Evolutionary conservation across 106 monocot genomes (phyloP), one percentile per base, ranked within the genome.

Genomic region (Acorus gramineus): DNA sequence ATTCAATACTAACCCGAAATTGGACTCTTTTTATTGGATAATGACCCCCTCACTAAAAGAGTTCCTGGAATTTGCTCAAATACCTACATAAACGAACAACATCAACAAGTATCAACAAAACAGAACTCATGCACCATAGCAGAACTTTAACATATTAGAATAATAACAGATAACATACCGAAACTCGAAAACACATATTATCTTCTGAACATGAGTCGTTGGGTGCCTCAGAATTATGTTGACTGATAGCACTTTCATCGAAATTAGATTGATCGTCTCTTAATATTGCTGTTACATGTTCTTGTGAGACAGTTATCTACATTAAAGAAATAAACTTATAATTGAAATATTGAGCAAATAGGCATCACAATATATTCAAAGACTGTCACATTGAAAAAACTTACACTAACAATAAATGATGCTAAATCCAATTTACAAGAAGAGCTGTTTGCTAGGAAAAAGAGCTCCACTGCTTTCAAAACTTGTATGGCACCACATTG

Each of bases 11-110:
- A 57, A 86, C 92, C 92, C 81, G 82, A 66, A 64, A 77, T 11
- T 73, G 73, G 73, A 78, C 53, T 62, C 52, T 70, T 80, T 70
- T 85, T 90, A 11, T 66, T 46, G 46, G 70, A 57, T 13, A 78
- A 52, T 47, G 80, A 80, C 54, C 80, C 85, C 77, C 55, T 93
- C 4, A 93, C 64, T 54, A 93, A 48, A 56, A 93, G 14, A 50
- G 93, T 89, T n/a, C 89, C 93, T 10, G 93, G 93, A 75, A 81
- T 84, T 79, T 93, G 93, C 51, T 93, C 89, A 81, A 86, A 93
- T 14, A 93, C 82, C 89, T 89, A 75, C n/a, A 81, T 60, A 12
- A 62, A 2, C 55, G 67, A 0, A 67, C 49, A 46, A 14, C 11
- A 42, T 43, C n/a, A 4, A 59, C 13, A 74, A 8, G 2, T 9